Evolutionary conservation across 2,329 filamentous ascomycete genomes (phyloP).

Genomic region (Sporothrix brasiliensis): DNA sequence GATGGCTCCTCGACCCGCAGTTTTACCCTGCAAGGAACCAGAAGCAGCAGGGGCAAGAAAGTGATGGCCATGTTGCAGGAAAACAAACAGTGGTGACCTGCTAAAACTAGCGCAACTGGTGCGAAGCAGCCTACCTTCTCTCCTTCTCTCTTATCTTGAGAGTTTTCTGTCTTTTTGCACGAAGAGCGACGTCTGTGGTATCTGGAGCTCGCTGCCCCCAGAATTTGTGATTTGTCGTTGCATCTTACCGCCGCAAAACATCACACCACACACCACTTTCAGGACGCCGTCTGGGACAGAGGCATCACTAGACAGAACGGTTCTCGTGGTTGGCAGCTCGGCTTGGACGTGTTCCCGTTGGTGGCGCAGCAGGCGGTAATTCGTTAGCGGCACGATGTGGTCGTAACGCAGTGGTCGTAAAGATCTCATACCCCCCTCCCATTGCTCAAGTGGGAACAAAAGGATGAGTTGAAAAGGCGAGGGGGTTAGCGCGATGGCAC

Average conservation of each 20-base stretch:
- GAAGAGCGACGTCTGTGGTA: background rate
- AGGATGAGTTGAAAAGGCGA: background rate
- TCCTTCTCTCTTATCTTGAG: background rate
- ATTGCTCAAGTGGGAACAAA: too few relatives aligned
- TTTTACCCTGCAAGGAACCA: conserved; percentile 10
- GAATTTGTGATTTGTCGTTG: conserved; percentile 3
- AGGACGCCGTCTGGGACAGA: background rate
- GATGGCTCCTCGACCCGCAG: background rate
- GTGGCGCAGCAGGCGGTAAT: conserved; percentile 31
- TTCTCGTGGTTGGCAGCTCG: background rate
- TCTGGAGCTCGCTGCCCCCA: background rate
- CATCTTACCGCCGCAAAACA: background rate
- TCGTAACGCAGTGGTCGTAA: background rate
- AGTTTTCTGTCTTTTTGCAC: background rate
- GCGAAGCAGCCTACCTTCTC: background rate
- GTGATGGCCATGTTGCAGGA: background rate
- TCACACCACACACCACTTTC: background rate
- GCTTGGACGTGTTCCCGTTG: conserved; percentile 8
- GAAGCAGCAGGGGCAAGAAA: background rate
- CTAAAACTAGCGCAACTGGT: conserved; percentile 19
- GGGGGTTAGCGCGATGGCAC: background rate
- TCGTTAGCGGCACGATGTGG: conserved; percentile 24
- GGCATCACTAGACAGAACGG: conserved; percentile 17
- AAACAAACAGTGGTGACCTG: conserved; percentile 10
- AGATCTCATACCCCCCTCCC: conserved; percentile 2